These are phyloP conservation scores for Tuctoria greenei DNA, from an alignment of 176 grass and related monocot genomes.

Conservation along the genomic window DNA sequence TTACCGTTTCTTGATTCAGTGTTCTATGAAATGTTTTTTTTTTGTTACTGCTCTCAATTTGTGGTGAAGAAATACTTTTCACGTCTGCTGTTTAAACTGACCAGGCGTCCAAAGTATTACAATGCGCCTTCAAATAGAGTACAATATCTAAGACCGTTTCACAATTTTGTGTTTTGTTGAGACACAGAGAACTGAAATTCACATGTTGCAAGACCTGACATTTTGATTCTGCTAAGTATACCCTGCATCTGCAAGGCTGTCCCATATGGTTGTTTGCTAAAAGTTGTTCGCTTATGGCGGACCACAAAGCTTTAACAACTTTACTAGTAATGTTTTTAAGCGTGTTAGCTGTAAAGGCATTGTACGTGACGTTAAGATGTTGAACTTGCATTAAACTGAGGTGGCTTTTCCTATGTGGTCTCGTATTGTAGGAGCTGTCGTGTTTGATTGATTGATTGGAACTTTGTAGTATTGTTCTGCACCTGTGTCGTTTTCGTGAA, in stretches of 20 bases:
- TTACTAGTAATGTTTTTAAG: background rate
- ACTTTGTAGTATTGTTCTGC: background rate
- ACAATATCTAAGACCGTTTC: background rate
- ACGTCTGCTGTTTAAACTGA: background rate
- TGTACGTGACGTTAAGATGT: background rate
- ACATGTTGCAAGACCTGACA: background rate
- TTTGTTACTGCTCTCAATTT: background rate
- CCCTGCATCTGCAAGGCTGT: constrained; percentile 8
- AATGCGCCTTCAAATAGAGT: background rate
- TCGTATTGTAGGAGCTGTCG: background rate
- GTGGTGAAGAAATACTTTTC: background rate
- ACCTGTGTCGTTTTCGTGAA: background rate
- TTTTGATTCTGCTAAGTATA: background rate
- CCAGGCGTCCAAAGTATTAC: background rate
- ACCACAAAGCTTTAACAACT: background rate
- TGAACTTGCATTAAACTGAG: background rate
- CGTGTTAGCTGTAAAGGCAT: background rate
- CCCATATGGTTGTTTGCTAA: background rate
- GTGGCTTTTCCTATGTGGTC: background rate
- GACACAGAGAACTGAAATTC: background rate
- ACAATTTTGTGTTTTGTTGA: constrained; percentile 1
- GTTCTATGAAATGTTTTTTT: background rate
- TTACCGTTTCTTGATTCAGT: background rate
- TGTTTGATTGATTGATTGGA: background rate
- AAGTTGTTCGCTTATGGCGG: too few relatives aligned